Percentiles rank a stretch among this genome's conserved stretches.
These are phyloP conservation scores for Hypoxylon lienhwacheense DNA, from an alignment of 495 filamentous ascomycete genomes.

Conservation along the genomic window DNA sequence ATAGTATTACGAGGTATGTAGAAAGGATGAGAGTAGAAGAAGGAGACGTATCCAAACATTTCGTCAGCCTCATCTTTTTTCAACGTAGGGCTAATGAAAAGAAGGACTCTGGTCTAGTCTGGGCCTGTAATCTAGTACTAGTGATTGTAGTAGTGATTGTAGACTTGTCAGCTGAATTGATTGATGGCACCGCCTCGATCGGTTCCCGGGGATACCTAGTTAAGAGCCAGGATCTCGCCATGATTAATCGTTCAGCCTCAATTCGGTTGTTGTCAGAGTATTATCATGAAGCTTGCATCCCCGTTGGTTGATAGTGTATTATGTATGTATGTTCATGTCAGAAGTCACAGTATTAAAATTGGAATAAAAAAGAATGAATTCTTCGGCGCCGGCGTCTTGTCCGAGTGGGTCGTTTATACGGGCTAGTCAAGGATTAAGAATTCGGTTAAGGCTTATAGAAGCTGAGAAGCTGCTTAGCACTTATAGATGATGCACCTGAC, in stretches of 20 bases:
- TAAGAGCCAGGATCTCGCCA: not conserved
- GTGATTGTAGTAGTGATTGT: no score
- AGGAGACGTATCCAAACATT: conserved; percentile 1
- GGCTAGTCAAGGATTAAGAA: no score
- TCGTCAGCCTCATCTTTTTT: conserved; percentile 10
- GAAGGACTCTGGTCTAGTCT: no score
- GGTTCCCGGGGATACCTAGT: not conserved
- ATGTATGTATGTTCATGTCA: no score
- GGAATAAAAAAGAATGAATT: no score
- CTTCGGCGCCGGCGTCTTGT: no score
- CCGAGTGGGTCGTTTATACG: no score
- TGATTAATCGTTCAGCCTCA: conserved; percentile 5
- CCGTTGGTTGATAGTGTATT: no score
- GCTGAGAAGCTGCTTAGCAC: conserved; percentile 9
- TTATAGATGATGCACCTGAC: conserved; percentile 21
- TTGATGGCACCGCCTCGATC: not conserved
- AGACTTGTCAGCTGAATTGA: conserved; percentile 1
- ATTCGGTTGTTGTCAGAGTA: no score
- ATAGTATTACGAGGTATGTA: not conserved
- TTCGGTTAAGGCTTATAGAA: conserved; percentile 26
- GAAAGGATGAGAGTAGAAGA: not conserved
- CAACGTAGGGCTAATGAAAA: conserved; percentile 15
- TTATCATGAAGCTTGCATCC: no score
- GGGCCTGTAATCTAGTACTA: no score
- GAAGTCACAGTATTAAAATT: no score